phyloP scores from a whole-genome alignment of 2,329 filamentous ascomycete species.

The Sclerotinia nivalis region DNA sequence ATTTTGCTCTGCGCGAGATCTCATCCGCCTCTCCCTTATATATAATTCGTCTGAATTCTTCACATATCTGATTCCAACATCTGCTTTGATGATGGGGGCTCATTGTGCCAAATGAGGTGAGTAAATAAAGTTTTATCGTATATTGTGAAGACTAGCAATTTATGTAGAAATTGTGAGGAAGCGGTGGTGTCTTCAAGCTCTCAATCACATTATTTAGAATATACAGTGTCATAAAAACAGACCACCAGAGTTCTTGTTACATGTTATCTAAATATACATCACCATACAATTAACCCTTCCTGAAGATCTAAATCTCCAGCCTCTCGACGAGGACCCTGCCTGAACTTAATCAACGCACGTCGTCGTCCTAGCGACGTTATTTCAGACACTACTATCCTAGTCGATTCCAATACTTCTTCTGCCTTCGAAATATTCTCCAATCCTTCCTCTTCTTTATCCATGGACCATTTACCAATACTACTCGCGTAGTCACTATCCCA shows the following conservation, averaged over 20 bases:
- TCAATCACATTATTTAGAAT: background rate
- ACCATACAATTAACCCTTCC: slow-evolving; percentile 14
- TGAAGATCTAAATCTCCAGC: background rate
- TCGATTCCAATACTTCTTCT: slow-evolving; percentile 9
- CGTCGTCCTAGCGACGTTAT: background rate
- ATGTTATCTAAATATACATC: background rate
- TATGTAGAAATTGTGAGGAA: background rate
- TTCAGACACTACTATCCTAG: slow-evolving; percentile 1
- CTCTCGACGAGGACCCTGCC: background rate
- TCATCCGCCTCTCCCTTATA: background rate
- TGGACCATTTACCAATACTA: slow-evolving; percentile 19
- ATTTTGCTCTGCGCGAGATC: background rate
- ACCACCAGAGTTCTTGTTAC: background rate
- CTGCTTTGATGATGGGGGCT: no score
- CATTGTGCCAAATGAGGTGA: background rate
- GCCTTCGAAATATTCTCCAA: slow-evolving; percentile 1
- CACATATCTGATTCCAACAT: background rate
- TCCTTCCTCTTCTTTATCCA: slow-evolving; percentile 22
- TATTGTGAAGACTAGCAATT: no score
- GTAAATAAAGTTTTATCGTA: no score
- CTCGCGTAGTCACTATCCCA: slow-evolving; percentile 18
- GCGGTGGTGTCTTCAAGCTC: no score
- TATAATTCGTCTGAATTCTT: no score
- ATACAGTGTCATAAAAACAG: background rate
- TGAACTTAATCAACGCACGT: slow-evolving; percentile 6